Evolutionary conservation across 306 rosid species (phyloP), one percentile per base, ranked within the genome.

Genomic region (Prunus fruticosa): DNA sequence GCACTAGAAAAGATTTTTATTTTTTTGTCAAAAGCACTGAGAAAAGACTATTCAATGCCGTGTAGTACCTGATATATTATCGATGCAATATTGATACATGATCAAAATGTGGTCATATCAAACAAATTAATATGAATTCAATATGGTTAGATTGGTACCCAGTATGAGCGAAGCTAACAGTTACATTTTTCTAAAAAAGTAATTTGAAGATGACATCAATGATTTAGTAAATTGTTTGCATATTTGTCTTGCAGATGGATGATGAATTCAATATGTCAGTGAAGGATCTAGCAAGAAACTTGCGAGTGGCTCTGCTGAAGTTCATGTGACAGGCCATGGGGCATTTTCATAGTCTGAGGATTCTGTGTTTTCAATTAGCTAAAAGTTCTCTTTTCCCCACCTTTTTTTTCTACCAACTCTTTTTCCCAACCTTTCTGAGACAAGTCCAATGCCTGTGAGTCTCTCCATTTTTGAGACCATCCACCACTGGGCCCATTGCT

Each of bases 191-290:
- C 2, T 38, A 1, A 6, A 38, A 38, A 38, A 38, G 9, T 38
- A 6, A 38, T 6, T 38, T 38, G 43, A 38, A 38, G 43, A 6
- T 38, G 1, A 6, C 9, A 38, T 38, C 43, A 38, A 38, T 38
- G 43, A 38, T 38, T 6, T 38, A 38, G 43, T 6, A 38, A 38
- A 38, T 38, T 7, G 8, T 28, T 14, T 27, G 4, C 22, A 62
- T 47, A 47, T 62, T 66, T 66, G 20, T 68, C 23, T 61, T 76
- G 72, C 89, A 93, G 97, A 80, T 82, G 91, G 90, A 89, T 8
- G 79, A 82, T 11, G 89, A 82, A 41, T 84, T 82, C 78, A 80
- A 71, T 30, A 63, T 83, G 84, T 67, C 84, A 22, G 72, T 74
- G 74, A 61, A 78, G 81, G 91, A 87, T 72, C 71, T 93, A 11